Evolutionary conservation across 106 monocot genomes (phyloP), one percentile per base, ranked within the genome.

Genomic region (Dendrobium officinale): DNA sequence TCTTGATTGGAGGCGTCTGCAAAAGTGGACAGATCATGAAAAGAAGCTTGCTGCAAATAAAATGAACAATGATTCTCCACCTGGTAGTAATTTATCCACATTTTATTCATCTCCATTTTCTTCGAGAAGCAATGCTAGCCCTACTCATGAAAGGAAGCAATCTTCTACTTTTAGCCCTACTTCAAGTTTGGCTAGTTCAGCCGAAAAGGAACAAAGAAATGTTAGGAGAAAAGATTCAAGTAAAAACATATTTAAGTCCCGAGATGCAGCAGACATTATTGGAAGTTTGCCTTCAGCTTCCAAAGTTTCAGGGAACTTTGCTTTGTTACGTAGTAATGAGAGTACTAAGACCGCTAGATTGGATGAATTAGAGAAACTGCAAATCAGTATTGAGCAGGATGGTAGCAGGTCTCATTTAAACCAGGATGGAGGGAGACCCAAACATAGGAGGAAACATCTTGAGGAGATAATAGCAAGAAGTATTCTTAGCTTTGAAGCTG

Each of bases 1-100:
- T 80, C 82, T 91, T 42, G 91, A 93, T 47, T 93, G 88, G 91
- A 66, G 85, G 29, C 85, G 77, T 45, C 91, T 93, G 24, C 89
- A 87, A 77, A 87, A 87, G 79, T 87, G 89, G 87, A 78, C 75
- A 6, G 26, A 79, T 61, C 76, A 75, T 17, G 85, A 77, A 61
- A 82, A 64, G 78, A 75, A 22, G 61, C 19, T 61, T 1, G 49
- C 54, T 42, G 26, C 49, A 0, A 37, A 43, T 5, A 37, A 49
- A 9, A 79, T 75, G 73, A 55, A 11, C 4, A 18, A 6, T n/a
- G 29, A 80, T 80, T 82, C 61, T 19, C 61, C 84, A 49, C 81
- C 87, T 37, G 77, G 17, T 29, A 77, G 81, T n/a, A 79, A n/a
- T 85, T 29, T 67, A 5, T 78, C 84, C 17, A 48, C 86, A 44